Evolutionary conservation across 169 alveolate genomes (phyloP), one percentile per base, ranked within the genome.

Genomic region (Prorocentrum cordatum): DNA sequence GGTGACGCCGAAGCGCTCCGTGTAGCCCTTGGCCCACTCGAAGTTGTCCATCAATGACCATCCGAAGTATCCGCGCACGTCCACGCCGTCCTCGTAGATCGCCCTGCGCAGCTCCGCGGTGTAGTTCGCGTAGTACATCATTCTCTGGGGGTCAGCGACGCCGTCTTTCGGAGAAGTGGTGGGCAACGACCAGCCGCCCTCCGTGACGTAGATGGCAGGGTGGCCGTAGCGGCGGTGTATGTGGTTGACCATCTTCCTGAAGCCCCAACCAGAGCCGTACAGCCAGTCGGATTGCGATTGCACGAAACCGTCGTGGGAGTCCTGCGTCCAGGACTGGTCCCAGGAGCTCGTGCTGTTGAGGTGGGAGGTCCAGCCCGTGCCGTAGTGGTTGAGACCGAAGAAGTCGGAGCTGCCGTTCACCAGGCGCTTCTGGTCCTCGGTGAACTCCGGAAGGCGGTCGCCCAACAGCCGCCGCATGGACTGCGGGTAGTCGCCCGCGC

Each of bases 371-470:
- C n/a, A n/a, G n/a, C n/a, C n/a, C n/a, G n/a, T n/a, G n/a, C 64
- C 72, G 61, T 92, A 92, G 77, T 92, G 79, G 64, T 92, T 92
- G 38, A 92, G 31, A 24, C 93, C 94, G 27, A 92, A 39, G 39
- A 71, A 92, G 59, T 92, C 94, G 2, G 70, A 77, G 22, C 93
- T 85, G 16, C 94, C 94, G 36, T 83, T 89, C 4, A 92, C 35
- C 31, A 92, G 58, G 18, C 24, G 32, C 36, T 77, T 90, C 73
- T 89, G 89, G 5, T 72, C 93, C 9, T 70, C 93, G 7, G 91
- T 92, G 47, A 92, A 92, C 22, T 70, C 33, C 14, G 93, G 94
- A 71, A 92, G 54, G 29, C 75, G 35, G 27, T 67, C 64, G 16
- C 91, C 92, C 24, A 82, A 29, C 9, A 62, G 36, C 1, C 36